These are phyloP conservation scores for Paramecium octaurelia DNA, from an alignment of 73 alveolate species.

Conservation along the genomic window DNA sequence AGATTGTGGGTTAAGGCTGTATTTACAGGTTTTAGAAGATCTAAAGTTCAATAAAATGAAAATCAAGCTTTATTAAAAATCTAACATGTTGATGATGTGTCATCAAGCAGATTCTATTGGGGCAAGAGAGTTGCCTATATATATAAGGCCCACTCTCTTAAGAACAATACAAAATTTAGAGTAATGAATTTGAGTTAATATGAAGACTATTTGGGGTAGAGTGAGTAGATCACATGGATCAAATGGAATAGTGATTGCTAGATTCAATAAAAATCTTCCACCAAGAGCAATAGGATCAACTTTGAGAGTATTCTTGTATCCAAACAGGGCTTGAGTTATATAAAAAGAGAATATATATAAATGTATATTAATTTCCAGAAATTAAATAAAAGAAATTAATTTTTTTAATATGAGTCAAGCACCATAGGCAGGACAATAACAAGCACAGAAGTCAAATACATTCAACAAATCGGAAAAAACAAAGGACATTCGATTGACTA, in stretches of 20 bases:
- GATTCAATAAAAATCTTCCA: constrained; percentile 85
- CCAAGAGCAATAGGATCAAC: constrained; percentile 84
- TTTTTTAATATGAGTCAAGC: constrained; percentile 29
- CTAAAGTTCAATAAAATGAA: constrained; percentile 70
- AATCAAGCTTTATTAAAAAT: constrained; percentile 83
- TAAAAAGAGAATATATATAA: not conserved
- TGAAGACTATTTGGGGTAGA: constrained; percentile 89
- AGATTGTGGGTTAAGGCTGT: constrained; percentile 90
- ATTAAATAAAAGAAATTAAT: constrained; percentile 45
- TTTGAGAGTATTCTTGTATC: constrained; percentile 91
- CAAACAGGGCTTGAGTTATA: constrained; percentile 61
- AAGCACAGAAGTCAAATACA: not conserved
- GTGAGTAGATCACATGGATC: constrained; percentile 87
- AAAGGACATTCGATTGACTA: constrained; percentile 58
- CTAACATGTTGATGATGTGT: constrained; percentile 72
- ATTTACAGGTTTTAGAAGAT: constrained; percentile 93
- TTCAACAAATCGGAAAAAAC: constrained; percentile 60
- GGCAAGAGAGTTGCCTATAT: constrained; percentile 89
- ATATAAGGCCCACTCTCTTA: constrained; percentile 71
- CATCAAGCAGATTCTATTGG: constrained; percentile 77
- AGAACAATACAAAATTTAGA: constrained; percentile 78
- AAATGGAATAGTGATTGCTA: constrained; percentile 87
- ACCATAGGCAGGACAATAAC: not conserved
- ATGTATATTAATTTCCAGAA: constrained; percentile 16
- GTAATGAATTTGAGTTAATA: not conserved